phyloP scores from a whole-genome alignment of 192 early-diverging fungal genomes.

The Backusella circina region DNA sequence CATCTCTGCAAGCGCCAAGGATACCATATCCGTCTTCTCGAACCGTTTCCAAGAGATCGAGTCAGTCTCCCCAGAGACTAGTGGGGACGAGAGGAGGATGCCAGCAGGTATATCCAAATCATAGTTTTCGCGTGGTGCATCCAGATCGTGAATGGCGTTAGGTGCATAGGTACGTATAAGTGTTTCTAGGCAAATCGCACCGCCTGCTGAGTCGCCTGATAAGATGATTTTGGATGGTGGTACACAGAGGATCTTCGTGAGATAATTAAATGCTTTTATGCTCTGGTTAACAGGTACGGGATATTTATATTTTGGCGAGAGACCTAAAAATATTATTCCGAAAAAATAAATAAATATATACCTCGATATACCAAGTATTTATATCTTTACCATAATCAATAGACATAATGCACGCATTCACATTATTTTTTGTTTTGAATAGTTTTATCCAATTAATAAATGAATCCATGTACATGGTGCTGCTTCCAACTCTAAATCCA shows the following conservation, averaged over 20 bases:
- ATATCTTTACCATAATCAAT: conserved; percentile 32
- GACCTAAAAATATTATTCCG: not conserved
- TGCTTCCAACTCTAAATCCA: conserved; percentile 27
- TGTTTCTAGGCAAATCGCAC: conserved; percentile 23
- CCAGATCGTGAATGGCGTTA: not conserved
- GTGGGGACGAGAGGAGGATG: conserved; percentile 19
- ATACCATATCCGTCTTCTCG: conserved; percentile 18
- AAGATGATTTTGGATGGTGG: conserved; percentile 23
- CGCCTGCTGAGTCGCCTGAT: conserved; percentile 35
- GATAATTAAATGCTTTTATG: conserved; percentile 18
- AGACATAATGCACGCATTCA: conserved; percentile 30
- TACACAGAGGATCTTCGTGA: conserved; percentile 14
- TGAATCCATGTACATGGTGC: conserved; percentile 32
- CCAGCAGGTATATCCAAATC: conserved; percentile 20
- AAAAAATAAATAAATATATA: conserved; percentile 1
- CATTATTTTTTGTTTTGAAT: conserved; percentile 19
- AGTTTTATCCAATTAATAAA: conserved; percentile 23
- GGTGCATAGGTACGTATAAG: conserved; percentile 18
- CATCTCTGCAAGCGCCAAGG: conserved; percentile 1
- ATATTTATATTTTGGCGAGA: conserved; percentile 26
- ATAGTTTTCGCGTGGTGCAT: conserved; percentile 1
- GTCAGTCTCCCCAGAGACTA: conserved; percentile 17
- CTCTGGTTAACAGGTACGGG: conserved; percentile 18
- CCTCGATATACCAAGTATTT: not conserved
- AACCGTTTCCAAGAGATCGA: conserved; percentile 28